Percentiles rank a stretch among this genome's conserved stretches.
Evolutionary conservation across 78 protist species (phyloP).

Genomic region (Salpingoeca rosetta): DNA sequence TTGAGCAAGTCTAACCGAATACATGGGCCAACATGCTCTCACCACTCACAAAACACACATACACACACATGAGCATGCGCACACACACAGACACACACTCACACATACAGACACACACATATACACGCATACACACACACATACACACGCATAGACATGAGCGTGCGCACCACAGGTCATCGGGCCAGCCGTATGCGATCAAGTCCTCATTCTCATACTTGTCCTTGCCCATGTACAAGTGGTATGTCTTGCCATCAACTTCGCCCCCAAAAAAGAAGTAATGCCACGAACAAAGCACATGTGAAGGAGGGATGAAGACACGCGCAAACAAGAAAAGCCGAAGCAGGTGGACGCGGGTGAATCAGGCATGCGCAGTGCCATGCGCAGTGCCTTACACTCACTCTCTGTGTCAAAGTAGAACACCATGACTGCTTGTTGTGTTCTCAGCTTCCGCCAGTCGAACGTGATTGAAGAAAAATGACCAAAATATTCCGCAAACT

Average conservation of each 20-base stretch:
- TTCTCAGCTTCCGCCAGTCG: no score
- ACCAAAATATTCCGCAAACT: no score
- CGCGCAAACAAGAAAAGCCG: no score
- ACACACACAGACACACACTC: neutral
- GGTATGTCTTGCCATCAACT: neutral
- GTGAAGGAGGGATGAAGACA: no score
- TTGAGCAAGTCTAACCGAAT: neutral
- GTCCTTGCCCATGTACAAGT: conserved; percentile 20
- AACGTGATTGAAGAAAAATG: no score
- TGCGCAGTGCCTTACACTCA: neutral
- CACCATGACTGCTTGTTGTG: neutral
- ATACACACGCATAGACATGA: neutral
- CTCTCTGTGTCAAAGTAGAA: neutral
- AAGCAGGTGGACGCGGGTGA: no score
- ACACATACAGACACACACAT: neutral
- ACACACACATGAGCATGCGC: no score
- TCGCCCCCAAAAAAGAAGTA: neutral
- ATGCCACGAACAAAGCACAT: no score
- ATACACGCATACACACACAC: neutral
- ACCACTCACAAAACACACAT: no score
- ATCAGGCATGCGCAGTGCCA: neutral
- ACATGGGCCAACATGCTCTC: no score
- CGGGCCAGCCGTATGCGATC: conserved; percentile 78
- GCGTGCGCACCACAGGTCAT: conserved; percentile 66
- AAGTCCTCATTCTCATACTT: conserved; percentile 70